Conservation (phyloP, 2,329 filamentous ascomycete genomes). For the Neodidymelliopsis sp. region DNA sequence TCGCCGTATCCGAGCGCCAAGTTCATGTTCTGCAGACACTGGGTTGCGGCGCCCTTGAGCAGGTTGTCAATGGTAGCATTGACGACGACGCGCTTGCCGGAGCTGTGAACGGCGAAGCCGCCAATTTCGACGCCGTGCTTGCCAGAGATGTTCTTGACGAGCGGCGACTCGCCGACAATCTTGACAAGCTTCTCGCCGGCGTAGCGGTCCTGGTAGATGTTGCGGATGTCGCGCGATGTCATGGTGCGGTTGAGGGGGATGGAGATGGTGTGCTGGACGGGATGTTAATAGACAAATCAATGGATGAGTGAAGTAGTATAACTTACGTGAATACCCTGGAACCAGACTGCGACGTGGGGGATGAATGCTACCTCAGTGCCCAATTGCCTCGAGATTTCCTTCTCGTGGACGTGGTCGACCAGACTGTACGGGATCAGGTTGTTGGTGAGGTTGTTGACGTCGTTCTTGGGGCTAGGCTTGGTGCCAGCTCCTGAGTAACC, state of each 20-base stretch:
- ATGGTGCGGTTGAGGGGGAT: constrained; percentile 87
- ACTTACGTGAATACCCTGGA: constrained; percentile 83
- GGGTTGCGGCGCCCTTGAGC: constrained; percentile 90
- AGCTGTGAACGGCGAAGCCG: constrained; percentile 90
- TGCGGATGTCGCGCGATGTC: constrained; percentile 89
- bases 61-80: constrained; percentile 94
- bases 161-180: constrained; percentile 84
- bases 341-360: constrained; percentile 95
- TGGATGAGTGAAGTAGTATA: not conserved
- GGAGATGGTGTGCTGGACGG: constrained; percentile 76
- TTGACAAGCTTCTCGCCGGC: constrained; percentile 95
- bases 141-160: constrained; percentile 83
- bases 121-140: constrained; percentile 94
- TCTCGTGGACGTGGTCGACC: constrained; percentile 94
- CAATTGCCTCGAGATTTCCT: constrained; percentile 83
- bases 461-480: constrained; percentile 93
- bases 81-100: constrained; percentile 90
- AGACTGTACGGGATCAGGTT: constrained; percentile 92
- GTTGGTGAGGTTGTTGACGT: constrained; percentile 80
- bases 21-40: constrained; percentile 97
- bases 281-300: constrained; percentile 1
- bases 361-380: constrained; percentile 81
- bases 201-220: constrained; percentile 95
- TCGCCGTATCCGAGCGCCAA: constrained; percentile 86
- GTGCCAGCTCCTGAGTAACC: constrained; percentile 96